These are phyloP conservation scores for Adansonia rubrostipa DNA, from an alignment of 441 rosid genomes.

Conservation along the genomic window DNA sequence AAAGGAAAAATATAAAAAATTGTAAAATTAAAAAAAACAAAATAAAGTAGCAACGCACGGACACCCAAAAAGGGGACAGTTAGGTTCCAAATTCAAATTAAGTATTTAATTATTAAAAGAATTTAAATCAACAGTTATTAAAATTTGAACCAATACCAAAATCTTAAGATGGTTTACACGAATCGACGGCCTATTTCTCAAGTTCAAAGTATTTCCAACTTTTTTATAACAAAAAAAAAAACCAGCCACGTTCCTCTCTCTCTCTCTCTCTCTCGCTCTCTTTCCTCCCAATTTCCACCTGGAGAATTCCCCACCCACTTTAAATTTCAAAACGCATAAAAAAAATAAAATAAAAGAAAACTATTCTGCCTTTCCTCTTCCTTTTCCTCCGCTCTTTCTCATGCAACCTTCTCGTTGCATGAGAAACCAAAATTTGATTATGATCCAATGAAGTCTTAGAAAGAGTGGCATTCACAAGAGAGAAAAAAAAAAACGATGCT, in stretches of 20 bases:
- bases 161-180: too few relatives aligned
- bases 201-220: too few relatives aligned
- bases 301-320: slow-evolving; percentile 27
- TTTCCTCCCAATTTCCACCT: slow-evolving; percentile 23
- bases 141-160: too few relatives aligned
- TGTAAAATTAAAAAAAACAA: too few relatives aligned
- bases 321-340: not conserved
- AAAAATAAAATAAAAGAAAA: not conserved
- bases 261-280: not conserved
- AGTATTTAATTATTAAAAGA: too few relatives aligned
- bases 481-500: slow-evolving; percentile 17
- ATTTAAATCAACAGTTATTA: too few relatives aligned
- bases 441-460: slow-evolving; percentile 3
- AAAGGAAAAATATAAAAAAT: too few relatives aligned
- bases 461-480: not conserved
- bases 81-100: too few relatives aligned
- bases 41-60: too few relatives aligned
- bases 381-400: not conserved
- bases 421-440: not conserved
- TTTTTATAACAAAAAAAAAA: too few relatives aligned
- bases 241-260: not conserved
- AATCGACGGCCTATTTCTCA: too few relatives aligned
- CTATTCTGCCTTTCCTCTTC: slow-evolving; percentile 6
- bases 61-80: too few relatives aligned
- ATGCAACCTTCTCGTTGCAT: slow-evolving; percentile 57